Evolutionary conservation across 2,329 filamentous ascomycete species (phyloP).

Genomic region (Hypoxylon sp.): DNA sequence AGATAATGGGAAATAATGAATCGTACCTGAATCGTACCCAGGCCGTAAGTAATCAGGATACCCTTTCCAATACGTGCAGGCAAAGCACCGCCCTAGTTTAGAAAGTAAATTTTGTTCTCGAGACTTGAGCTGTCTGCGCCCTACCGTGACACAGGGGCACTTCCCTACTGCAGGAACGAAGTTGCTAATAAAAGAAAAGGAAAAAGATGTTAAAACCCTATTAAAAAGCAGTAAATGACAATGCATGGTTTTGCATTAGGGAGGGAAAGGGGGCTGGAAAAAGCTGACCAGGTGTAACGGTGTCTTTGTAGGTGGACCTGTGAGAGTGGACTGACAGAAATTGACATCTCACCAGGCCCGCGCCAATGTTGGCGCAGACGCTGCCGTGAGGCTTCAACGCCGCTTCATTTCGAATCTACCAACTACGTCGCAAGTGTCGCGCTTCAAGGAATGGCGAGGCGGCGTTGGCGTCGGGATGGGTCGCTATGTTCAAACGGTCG

Average conservation of each 20-base stretch:
- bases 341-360: slow-evolving; percentile 37
- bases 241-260: slow-evolving; percentile 33
- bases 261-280: slow-evolving; percentile 25
- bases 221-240: slow-evolving; percentile 29
- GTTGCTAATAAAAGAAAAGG: slow-evolving; percentile 47
- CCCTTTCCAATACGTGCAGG: slow-evolving; percentile 22
- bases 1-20: slow-evolving; percentile 28
- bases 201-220: slow-evolving; percentile 24
- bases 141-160: slow-evolving; percentile 42
- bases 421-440: slow-evolving; percentile 31
- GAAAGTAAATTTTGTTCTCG: slow-evolving; percentile 17
- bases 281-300: slow-evolving; percentile 40
- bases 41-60: slow-evolving; percentile 29
- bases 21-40: slow-evolving; percentile 5
- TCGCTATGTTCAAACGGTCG: slow-evolving; percentile 18
- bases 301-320: slow-evolving; percentile 41
- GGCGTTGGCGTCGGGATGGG: slow-evolving; percentile 6
- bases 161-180: slow-evolving; percentile 54
- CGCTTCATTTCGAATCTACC: slow-evolving; percentile 32
- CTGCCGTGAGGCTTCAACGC: slow-evolving; percentile 41
- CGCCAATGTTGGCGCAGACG: slow-evolving; percentile 24
- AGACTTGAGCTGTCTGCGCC: slow-evolving; percentile 24
- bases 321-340: slow-evolving; percentile 35
- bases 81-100: slow-evolving; percentile 21
- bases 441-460: slow-evolving; percentile 25